Evolutionary conservation across 2,329 filamentous ascomycete genomes (phyloP).

Genomic region (Pseudonectria buxi): DNA sequence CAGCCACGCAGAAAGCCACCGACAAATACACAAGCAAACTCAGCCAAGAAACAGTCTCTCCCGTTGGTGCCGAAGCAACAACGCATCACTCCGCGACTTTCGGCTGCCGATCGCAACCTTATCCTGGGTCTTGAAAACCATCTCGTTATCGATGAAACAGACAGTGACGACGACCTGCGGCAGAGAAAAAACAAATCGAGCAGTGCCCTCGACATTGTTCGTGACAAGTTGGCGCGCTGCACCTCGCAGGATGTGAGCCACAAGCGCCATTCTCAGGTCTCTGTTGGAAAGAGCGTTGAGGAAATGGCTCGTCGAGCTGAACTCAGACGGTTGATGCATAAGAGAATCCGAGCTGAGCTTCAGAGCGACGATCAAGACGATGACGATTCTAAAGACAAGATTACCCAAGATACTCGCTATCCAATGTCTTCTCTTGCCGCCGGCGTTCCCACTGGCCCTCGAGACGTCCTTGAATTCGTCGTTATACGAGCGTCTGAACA

Average conservation of each 20-base stretch:
- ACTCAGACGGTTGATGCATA: slow-evolving; percentile 47
- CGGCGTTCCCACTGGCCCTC: slow-evolving; percentile 33
- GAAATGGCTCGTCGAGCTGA: slow-evolving; percentile 50
- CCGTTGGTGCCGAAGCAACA: background rate
- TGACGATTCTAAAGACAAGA: slow-evolving; percentile 25
- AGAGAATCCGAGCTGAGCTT: slow-evolving; percentile 52
- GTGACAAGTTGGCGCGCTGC: slow-evolving; percentile 37
- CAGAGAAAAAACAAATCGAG: slow-evolving; percentile 25
- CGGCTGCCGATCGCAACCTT: slow-evolving; percentile 1
- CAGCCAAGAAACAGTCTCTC: background rate
- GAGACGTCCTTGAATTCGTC: slow-evolving; percentile 44
- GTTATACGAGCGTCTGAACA: slow-evolving; percentile 9
- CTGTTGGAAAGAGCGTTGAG: slow-evolving; percentile 42
- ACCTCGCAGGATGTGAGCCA: slow-evolving; percentile 38
- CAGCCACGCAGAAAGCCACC: slow-evolving; percentile 1
- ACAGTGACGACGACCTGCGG: slow-evolving; percentile 29
- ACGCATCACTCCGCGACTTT: background rate
- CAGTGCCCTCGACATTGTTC: slow-evolving; percentile 39
- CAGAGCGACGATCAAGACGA: slow-evolving; percentile 40
- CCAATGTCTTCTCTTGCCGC: slow-evolving; percentile 16
- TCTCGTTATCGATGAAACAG: slow-evolving; percentile 32
- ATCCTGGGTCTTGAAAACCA: slow-evolving; percentile 15
- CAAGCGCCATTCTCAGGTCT: slow-evolving; percentile 34
- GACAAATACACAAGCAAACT: slow-evolving; percentile 4
- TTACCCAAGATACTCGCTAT: slow-evolving; percentile 18